phyloP scores from a whole-genome alignment of 225 moss, liverwort and hornwort species.

The Bryoerythrophyllum caledonicum region DNA sequence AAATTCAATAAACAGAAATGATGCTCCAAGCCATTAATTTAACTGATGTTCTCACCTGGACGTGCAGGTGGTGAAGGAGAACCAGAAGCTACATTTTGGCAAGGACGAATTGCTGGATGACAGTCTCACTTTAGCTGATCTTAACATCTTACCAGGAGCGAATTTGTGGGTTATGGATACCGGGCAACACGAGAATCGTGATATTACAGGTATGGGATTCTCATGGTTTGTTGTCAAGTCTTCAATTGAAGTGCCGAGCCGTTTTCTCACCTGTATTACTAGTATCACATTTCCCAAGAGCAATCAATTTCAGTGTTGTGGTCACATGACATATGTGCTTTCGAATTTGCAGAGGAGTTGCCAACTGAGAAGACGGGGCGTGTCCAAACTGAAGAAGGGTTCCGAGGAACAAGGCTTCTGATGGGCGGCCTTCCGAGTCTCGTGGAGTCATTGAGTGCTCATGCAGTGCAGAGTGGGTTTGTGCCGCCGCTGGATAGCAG shows the following conservation, averaged over 20 bases:
- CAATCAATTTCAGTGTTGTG: background rate
- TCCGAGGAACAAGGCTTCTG: conserved; percentile 88
- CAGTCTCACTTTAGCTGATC: conserved; percentile 75
- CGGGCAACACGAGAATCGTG: conserved; percentile 94
- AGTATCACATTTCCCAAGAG: background rate
- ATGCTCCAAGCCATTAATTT: conserved; percentile 1
- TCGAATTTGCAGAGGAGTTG: conserved; percentile 72
- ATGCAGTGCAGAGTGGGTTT: conserved; percentile 58
- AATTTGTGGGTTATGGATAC: conserved; percentile 98
- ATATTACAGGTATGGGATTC: conserved; percentile 78
- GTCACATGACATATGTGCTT: background rate
- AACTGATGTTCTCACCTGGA: conserved; percentile 16
- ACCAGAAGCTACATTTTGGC: conserved; percentile 92
- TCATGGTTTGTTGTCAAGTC: background rate
- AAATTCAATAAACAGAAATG: too few relatives aligned
- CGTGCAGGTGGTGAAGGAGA: conserved; percentile 86
- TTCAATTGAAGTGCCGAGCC: background rate
- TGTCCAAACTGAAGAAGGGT: conserved; percentile 91
- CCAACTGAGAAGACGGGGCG: conserved; percentile 67
- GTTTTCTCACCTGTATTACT: background rate
- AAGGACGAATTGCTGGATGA: conserved; percentile 87
- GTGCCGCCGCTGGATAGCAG: conserved; percentile 42
- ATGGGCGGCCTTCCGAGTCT: conserved; percentile 89
- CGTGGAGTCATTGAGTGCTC: conserved; percentile 72
- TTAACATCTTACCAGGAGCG: conserved; percentile 89